Conservation (phyloP, 2,329 filamentous ascomycete species). For the Myriangium duriaei region DNA sequence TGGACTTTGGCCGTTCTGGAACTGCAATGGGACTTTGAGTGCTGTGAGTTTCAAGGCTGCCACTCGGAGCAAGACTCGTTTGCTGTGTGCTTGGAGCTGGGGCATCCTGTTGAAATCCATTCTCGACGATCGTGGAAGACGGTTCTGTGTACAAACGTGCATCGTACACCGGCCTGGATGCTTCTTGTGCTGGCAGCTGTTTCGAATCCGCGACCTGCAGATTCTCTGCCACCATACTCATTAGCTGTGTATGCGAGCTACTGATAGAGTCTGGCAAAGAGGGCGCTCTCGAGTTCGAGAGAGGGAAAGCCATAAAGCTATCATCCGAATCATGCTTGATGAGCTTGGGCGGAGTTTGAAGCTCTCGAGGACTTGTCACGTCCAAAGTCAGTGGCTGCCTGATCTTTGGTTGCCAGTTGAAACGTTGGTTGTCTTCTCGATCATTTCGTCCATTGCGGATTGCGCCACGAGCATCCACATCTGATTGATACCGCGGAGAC, state of each 20-base stretch:
- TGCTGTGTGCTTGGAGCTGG: too few species aligned
- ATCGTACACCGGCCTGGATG: too few species aligned
- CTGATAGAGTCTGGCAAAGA: slow-evolving; percentile 41
- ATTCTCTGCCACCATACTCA: slow-evolving; percentile 12
- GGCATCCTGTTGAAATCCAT: too few species aligned
- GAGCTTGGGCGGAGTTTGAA: slow-evolving; percentile 25
- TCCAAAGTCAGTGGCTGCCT: slow-evolving; percentile 19
- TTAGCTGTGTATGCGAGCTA: slow-evolving; percentile 16
- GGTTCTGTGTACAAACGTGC: too few species aligned
- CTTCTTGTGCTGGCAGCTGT: too few species aligned
- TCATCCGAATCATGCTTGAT: slow-evolving; percentile 46
- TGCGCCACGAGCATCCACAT: slow-evolving; percentile 7
- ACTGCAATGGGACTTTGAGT: slow-evolving; percentile 2
- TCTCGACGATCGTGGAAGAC: too few species aligned
- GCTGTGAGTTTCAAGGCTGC: too few species aligned
- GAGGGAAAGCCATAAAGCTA: slow-evolving; percentile 53
- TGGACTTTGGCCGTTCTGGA: slow-evolving; percentile 5
- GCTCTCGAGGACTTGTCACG: slow-evolving; percentile 14
- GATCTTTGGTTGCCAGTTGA: slow-evolving; percentile 17
- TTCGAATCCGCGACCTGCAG: not conserved
- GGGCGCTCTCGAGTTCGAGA: slow-evolving; percentile 43
- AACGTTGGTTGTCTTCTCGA: slow-evolving; percentile 15
- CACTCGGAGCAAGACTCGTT: too few species aligned
- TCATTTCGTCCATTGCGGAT: slow-evolving; percentile 12
- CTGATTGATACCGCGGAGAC: not conserved